phyloP scores from a whole-genome alignment of 257 asterid genomes.

The Ligustrum vulgare region DNA sequence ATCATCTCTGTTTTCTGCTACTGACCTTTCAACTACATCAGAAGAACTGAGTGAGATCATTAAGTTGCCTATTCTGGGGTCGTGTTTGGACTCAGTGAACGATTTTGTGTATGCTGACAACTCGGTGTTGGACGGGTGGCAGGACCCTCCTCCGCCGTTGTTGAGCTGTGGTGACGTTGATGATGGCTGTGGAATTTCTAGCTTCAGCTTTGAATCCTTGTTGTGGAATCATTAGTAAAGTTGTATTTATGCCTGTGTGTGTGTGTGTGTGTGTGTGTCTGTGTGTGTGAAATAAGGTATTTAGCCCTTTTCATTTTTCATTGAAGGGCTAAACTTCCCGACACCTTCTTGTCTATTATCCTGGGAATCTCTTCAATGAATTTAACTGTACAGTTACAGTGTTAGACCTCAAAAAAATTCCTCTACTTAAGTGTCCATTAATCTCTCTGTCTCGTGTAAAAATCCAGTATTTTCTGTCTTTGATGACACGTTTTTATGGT shows the following conservation, averaged over 20 bases:
- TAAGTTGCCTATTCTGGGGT: slow-evolving; percentile 44
- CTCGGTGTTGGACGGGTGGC: background rate
- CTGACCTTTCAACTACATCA: background rate
- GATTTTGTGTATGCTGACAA: slow-evolving; percentile 37
- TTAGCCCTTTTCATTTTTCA: slow-evolving; percentile 25
- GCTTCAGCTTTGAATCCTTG: background rate
- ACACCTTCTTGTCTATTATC: slow-evolving; percentile 4
- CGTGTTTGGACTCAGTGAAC: slow-evolving; percentile 23
- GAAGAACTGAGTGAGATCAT: slow-evolving; percentile 46
- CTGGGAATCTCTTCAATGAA: slow-evolving; percentile 22
- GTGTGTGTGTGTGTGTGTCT: background rate
- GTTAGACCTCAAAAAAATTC: slow-evolving; percentile 16
- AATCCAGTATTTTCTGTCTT: too few species aligned
- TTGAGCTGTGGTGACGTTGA: slow-evolving; percentile 21
- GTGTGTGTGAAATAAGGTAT: background rate
- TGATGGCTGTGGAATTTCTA: background rate
- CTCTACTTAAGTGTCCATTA: background rate
- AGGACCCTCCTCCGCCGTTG: slow-evolving; percentile 33
- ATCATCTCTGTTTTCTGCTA: background rate
- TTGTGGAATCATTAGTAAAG: background rate
- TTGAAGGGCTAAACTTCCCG: slow-evolving; percentile 22
- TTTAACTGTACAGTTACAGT: slow-evolving; percentile 25
- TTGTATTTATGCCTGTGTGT: too few species aligned
- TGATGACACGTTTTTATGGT: too few species aligned
- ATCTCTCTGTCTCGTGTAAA: too few species aligned